Conservation (phyloP, 257 asterid species). For the Solanum bulbocastanum region DNA sequence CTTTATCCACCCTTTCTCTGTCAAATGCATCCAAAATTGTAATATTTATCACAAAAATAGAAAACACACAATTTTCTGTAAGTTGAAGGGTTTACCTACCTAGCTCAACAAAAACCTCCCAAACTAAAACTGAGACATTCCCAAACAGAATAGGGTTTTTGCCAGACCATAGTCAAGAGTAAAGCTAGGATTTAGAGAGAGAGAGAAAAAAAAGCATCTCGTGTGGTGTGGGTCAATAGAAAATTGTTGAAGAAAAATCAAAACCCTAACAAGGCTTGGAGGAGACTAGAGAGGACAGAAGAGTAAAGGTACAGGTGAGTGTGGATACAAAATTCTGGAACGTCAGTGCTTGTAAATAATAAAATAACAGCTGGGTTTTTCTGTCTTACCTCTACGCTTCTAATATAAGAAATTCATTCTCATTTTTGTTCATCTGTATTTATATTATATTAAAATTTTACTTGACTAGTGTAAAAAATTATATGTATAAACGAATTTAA, state of each 20-base stretch:
- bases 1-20: constrained; percentile 21
- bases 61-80: background rate
- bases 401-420: no score
- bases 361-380: constrained; percentile 5
- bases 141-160: background rate
- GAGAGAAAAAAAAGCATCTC: background rate
- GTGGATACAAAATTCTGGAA: constrained; percentile 1
- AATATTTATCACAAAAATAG: background rate
- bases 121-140: background rate
- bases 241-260: background rate
- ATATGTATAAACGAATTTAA: background rate
- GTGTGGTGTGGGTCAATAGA: background rate
- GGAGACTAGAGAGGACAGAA: background rate
- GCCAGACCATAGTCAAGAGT: background rate
- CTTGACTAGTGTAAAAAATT: no score
- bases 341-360: constrained; percentile 1
- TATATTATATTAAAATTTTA: no score
- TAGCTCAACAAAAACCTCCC: background rate
- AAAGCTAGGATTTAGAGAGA: background rate
- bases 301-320: background rate
- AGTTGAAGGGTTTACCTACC: background rate
- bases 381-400: background rate
- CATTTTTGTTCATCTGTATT: background rate
- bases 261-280: constrained; percentile 2
- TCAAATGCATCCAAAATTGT: constrained; percentile 5